A percentile compares a stretch with the other conserved stretches of the same genome.
phyloP scores from a whole-genome alignment of 163 green algal species.

The Smithsoniella earleae region DNA sequence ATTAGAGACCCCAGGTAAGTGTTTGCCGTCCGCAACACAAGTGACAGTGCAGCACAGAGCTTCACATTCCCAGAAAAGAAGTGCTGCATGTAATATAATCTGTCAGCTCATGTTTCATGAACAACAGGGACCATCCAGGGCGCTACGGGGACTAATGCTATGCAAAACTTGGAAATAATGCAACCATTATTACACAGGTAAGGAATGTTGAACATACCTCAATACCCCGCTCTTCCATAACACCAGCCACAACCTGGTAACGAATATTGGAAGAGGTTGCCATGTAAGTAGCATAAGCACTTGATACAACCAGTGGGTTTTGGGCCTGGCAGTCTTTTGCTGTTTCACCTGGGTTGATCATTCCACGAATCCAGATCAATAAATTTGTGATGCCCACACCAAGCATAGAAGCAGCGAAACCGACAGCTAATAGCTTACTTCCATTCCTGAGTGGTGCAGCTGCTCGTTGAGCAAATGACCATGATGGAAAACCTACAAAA shows the following conservation, averaged over 20 bases:
- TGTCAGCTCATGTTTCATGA: not conserved
- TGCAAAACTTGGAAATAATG: too few relatives aligned
- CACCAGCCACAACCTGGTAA: slow-evolving; percentile 67
- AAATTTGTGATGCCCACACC: slow-evolving; percentile 83
- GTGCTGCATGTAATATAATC: slow-evolving; percentile 7
- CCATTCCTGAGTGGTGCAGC: slow-evolving; percentile 77
- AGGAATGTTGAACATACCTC: slow-evolving; percentile 45
- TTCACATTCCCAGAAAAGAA: slow-evolving; percentile 63
- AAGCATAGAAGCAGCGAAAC: slow-evolving; percentile 65
- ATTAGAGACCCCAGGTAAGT: slow-evolving; percentile 91
- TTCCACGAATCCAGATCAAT: slow-evolving; percentile 56
- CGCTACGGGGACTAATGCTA: too few relatives aligned
- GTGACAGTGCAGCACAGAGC: slow-evolving; percentile 69
- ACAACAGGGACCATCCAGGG: too few relatives aligned
- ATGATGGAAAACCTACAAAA: slow-evolving; percentile 12
- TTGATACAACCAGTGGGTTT: slow-evolving; percentile 22
- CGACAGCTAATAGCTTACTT: slow-evolving; percentile 78
- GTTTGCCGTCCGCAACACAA: slow-evolving; percentile 85
- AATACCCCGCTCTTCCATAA: slow-evolving; percentile 93
- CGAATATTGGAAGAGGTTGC: slow-evolving; percentile 83
- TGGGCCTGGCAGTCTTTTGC: not conserved
- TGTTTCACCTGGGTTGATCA: slow-evolving; percentile 57
- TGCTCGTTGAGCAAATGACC: slow-evolving; percentile 37
- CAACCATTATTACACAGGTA: not conserved
- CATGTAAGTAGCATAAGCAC: slow-evolving; percentile 92